Evolutionary conservation across 129 eudicot genomes (phyloP).

Genomic region (Flaveria sonorensis): DNA sequence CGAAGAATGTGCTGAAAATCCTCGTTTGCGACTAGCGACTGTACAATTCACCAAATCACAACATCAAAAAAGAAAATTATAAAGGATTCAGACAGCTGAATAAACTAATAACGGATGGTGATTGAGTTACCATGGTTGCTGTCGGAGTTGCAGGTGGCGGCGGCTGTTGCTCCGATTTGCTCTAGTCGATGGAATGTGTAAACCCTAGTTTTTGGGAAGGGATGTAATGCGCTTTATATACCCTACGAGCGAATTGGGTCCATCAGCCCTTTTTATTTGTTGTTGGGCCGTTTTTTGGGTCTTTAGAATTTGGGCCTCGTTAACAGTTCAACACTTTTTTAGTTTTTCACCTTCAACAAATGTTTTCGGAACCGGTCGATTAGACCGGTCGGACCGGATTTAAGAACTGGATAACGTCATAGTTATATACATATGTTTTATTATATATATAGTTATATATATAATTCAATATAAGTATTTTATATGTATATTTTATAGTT

Average conservation of each 20-base stretch:
- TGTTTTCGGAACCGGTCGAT: no score
- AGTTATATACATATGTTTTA: no score
- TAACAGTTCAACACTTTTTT: no score
- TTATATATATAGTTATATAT: no score
- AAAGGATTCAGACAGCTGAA: neutral
- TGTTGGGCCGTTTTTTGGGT: neutral
- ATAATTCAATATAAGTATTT: no score
- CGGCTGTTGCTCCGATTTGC: constrained; percentile 23
- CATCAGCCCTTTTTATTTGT: neutral
- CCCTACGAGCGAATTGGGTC: neutral
- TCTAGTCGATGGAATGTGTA: constrained; percentile 11
- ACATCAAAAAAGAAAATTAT: neutral
- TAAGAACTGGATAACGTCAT: no score
- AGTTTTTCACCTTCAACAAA: no score
- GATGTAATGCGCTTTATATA: constrained; percentile 10
- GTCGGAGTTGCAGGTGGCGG: constrained; percentile 32
- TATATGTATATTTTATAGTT: no score
- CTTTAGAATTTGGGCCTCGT: no score
- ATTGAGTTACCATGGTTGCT: constrained; percentile 22
- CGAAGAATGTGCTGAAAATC: constrained; percentile 81
- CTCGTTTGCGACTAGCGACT: constrained; percentile 67
- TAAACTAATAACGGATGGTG: neutral
- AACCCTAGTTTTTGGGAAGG: constrained; percentile 24
- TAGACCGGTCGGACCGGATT: no score
- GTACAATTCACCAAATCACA: neutral